phyloP scores from a whole-genome alignment of 129 eudicot genomes.

The Cynara cardunculus region DNA sequence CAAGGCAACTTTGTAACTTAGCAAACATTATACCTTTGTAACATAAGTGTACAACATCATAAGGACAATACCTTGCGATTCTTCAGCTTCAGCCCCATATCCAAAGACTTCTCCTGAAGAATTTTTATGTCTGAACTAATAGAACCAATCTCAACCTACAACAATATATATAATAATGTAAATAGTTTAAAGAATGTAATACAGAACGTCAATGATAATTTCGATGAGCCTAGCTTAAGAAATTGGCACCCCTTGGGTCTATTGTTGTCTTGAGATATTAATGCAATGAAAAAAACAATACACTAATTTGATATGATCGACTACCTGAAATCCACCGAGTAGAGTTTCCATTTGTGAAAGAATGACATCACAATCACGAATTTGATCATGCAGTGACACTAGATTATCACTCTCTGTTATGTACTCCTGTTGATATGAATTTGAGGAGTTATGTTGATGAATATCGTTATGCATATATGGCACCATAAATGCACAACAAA shows the following conservation, averaged over 20 bases:
- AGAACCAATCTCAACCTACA: constrained; percentile 90
- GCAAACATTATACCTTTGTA: not conserved
- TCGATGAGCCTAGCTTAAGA: not conserved
- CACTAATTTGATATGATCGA: not conserved
- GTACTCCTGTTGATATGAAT: constrained; percentile 62
- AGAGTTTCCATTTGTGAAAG: constrained; percentile 95
- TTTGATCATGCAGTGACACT: constrained; percentile 95
- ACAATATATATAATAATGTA: not conserved
- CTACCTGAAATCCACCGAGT: constrained; percentile 97
- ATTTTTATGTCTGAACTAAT: constrained; percentile 96
- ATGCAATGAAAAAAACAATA: not conserved
- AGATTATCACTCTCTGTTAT: constrained; percentile 96
- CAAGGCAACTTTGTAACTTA: not conserved
- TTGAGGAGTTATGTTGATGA: not conserved
- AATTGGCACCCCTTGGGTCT: not conserved
- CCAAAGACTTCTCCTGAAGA: constrained; percentile 97
- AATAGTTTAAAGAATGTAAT: constrained; percentile 6
- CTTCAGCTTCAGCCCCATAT: constrained; percentile 96
- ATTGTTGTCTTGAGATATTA: not conserved
- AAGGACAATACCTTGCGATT: constrained; percentile 78
- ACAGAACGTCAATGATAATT: not conserved
- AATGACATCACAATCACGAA: constrained; percentile 87
- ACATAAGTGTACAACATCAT: not conserved
- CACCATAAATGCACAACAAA: not conserved
- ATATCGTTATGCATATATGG: not conserved